Evolutionary conservation across 2,329 filamentous ascomycete genomes (phyloP), one percentile per base, ranked within the genome.

Genomic region (Aspergillus transmontanensis): DNA sequence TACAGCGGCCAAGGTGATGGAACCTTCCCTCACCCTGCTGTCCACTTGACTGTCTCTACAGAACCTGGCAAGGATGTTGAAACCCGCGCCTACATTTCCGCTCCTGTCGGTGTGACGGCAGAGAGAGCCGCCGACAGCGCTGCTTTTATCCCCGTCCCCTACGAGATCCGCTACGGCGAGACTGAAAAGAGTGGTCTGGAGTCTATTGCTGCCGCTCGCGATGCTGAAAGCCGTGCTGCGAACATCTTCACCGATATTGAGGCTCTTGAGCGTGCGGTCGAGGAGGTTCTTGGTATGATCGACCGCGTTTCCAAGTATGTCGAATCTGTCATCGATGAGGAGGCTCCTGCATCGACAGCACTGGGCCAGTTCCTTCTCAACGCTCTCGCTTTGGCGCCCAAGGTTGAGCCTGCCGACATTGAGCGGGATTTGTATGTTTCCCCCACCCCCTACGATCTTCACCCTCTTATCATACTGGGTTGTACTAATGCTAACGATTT

Each of bases 1-100:
- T 99, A 98, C 85, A 92, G 91, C 76, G 92, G 93, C 76, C 93
- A 96, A 75, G 95, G 96, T 75, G 96, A 97, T 69, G 95, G 95
- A 77, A 99, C 95, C 62, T 97, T 91, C 84, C 95, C 95, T 59
- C 92, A 97, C 82, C 95, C 95, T n/a, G 94, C 95, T 69, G 90
- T 99, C 57, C 95, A 99, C 83, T 85, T 99, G 79, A 99, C 95
- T 67, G 93, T 98, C 70, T 93, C 90, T 66, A 97, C 94, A 66
- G 89, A 93, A 69, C 89, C 95, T 50, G 94, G 94, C 73, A 86
- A 93, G 82, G 90, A 95, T 71, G 92, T 98, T 71, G 90, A 94
- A 81, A 92, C 93, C 62, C 88, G 92, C 78, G 93, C 94, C 74
- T 99, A 99, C 84, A 97, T 99, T 80, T 94, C 90, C 66, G 92